Evolutionary conservation across 2,329 filamentous ascomycete genomes (phyloP).

Genomic region (Scleromitrula shiraiana): DNA sequence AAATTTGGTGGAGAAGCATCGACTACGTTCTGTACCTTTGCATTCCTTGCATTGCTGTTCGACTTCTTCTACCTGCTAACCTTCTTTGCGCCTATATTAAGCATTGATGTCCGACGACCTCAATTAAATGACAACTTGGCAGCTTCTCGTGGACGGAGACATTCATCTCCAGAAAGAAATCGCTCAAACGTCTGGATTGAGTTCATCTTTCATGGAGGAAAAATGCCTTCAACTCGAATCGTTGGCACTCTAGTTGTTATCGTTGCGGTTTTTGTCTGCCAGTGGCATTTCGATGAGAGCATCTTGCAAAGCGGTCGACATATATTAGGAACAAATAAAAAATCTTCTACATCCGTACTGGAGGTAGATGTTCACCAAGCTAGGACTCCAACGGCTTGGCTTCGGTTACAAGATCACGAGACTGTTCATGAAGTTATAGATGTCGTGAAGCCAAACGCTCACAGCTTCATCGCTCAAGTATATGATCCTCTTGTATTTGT

Average conservation of each 20-base stretch:
- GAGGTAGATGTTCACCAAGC: conserved; percentile 63
- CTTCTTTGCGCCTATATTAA: conserved; percentile 72
- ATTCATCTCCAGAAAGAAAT: conserved; percentile 18
- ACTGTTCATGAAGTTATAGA: conserved; percentile 69
- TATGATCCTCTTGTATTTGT: conserved; percentile 71
- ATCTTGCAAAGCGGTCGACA: conserved; percentile 28
- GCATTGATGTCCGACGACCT: conserved; percentile 67
- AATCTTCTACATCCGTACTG: conserved; percentile 32
- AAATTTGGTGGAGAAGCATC: conserved; percentile 46
- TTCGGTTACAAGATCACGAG: conserved; percentile 69
- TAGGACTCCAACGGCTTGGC: conserved; percentile 68
- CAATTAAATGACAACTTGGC: conserved; percentile 60
- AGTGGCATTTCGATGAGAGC: conserved; percentile 63
- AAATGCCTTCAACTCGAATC: conserved; percentile 63
- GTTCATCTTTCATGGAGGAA: conserved; percentile 53
- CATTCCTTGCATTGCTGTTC: conserved; percentile 64
- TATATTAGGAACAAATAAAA: background rate
- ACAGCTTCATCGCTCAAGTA: conserved; percentile 66
- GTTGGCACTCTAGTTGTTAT: conserved; percentile 67
- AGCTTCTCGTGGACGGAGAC: conserved; percentile 34
- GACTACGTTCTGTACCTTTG: conserved; percentile 68
- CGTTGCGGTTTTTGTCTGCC: conserved; percentile 63
- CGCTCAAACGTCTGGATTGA: conserved; percentile 47
- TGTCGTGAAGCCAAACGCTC: conserved; percentile 62
- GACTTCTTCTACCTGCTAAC: conserved; percentile 74